Base-by-base conservation (phyloP, 2,329 filamentous ascomycete genomes). In the Aspergillus melleus region DNA sequence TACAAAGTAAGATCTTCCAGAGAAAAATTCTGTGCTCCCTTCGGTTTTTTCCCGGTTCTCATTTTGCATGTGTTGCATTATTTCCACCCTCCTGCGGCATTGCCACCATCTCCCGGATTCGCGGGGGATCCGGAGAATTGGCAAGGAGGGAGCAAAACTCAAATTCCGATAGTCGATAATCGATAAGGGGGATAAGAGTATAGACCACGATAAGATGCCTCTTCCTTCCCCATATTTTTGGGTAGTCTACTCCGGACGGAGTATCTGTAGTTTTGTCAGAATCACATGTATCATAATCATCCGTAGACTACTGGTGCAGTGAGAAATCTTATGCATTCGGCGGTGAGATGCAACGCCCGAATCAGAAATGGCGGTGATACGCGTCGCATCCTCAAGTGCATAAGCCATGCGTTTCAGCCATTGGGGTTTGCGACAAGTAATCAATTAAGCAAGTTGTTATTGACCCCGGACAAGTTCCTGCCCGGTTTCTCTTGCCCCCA, bases 111-210 rank as follows among this genome's bases (percentile, higher is more conserved):
- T 58, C 54, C 59, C 58, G 54, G 55, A 39, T 63, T 69, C 67
- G 66, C 62, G 68, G 68, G 68, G 46, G 49, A 63, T 62, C 60
- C 52, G 61, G 63, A 65, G 61, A 61, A 56, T 59, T 59, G 32
- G 60, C 32, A 39, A 36, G 57, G 39, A 50, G 60, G 53, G 46
- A 58, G 24, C 22, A 59, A 61, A 57, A 50, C 42, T 55, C 24
- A 52, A 51, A 58, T 36, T 51, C 54, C 16, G 30, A 59, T 59
- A 53, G 60, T 52, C 55, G 59, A 66, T 61, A 65, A 66, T 54
- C 61, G 61, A 68, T 65, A 64, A 63, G 59, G 57, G 49, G 49
- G 52, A 44, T 57, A 26, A 50, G 57, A 51, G 57, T 24, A 26
- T 29, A 51, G 46, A 16, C 49, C 42, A 42, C 29, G 20, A 22